Base-by-base conservation (phyloP, 1,284 basidiomycete species). In the Naganishia albida region DNA sequence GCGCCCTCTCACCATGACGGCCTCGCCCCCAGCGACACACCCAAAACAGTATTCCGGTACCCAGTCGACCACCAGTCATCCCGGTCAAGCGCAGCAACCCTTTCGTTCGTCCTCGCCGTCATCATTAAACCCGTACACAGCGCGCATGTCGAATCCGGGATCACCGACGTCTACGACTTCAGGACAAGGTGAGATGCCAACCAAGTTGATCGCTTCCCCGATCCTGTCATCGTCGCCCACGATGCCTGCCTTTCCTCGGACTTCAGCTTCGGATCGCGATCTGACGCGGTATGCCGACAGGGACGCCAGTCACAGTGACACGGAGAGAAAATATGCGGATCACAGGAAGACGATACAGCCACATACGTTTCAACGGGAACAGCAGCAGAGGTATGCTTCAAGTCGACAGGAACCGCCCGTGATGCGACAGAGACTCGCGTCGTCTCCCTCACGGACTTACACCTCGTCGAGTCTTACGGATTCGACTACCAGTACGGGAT, bases 41-140 rank as follows among this genome's bases (percentile, higher is more conserved):
- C 44, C 57, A 12, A 60, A 50, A 49, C 43, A 46, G 46, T 49
- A 60, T 34, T 50, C 38, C 48, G 46, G 48, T 7, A 34, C 23
- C 4, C 57, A 46, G 15, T 25, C 57, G 15, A 7, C 23, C 15
- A 49, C 20, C 6, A 60, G 2, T 46, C 34, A 49, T 7, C 57
- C 34, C 23, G 57, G 46, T 20, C 57, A 60, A 28, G 57, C 57
- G n/a, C 57, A 60, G 34, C 57, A 60, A 18, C 57, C 46, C 25
- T 60, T 60, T 39, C 57, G 57, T 25, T 50, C 57, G 26, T 60
- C 57, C 8, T 60, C 57, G 18, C 57, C 57, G 13, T 60, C 57
- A 16, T 40, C 10, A 10, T 23, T 60, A 34, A 60, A 60, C 39
- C 57, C 57, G 38, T 49, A 60, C 46, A 34, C 46, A 13, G 46